phyloP scores from a whole-genome alignment of 176 grass and related monocot species.

The Raddia guianensis region DNA sequence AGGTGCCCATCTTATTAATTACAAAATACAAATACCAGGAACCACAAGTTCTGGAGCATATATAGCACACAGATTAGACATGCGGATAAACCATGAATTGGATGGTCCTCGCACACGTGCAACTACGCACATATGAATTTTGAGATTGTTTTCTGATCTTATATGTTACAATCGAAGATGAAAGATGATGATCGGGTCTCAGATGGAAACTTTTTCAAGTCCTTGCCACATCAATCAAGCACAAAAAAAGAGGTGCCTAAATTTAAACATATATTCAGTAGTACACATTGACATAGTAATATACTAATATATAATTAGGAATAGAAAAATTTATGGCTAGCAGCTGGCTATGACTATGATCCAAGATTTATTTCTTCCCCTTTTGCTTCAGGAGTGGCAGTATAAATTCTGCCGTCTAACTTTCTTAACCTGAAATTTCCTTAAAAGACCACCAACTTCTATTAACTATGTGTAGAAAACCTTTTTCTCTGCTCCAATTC shows the following conservation, averaged over 20 bases:
- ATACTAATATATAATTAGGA: neutral
- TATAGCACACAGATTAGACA: constrained; percentile 12
- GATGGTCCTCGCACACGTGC: neutral
- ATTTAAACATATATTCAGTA: neutral
- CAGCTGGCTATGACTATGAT: neutral
- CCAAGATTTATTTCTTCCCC: neutral
- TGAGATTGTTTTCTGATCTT: constrained; percentile 13
- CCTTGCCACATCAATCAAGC: constrained; percentile 29
- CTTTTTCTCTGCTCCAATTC: neutral
- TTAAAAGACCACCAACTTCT: neutral
- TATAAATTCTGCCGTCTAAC: neutral
- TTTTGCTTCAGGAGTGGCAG: constrained; percentile 22
- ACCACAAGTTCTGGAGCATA: neutral
- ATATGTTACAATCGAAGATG: constrained; percentile 18
- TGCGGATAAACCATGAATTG: constrained; percentile 10
- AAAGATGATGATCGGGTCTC: constrained; percentile 15
- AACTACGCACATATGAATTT: neutral
- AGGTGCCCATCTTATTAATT: constrained; percentile 15
- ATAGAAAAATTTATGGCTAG: neutral
- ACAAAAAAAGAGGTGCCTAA: constrained; percentile 34
- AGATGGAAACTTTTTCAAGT: constrained; percentile 35
- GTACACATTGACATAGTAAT: neutral
- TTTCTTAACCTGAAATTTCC: neutral
- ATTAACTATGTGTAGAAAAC: constrained; percentile 15
- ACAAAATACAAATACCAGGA: constrained; percentile 15